These are phyloP conservation scores for Scenedesmus sp. DNA, from an alignment of 163 green algal genomes.

Conservation along the genomic window DNA sequence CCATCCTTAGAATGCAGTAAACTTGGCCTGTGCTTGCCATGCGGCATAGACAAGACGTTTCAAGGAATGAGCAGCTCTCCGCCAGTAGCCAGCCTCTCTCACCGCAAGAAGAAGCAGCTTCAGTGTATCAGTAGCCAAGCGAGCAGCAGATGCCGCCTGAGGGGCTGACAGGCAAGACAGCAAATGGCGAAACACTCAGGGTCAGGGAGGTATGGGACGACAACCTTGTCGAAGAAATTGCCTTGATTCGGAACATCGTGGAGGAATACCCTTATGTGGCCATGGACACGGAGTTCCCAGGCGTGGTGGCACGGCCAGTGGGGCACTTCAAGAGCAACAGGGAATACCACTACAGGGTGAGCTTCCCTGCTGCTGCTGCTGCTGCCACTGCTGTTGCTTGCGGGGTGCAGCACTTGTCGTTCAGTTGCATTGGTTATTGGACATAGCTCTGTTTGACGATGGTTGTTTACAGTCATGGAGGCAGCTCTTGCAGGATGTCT, in stretches of 20 bases:
- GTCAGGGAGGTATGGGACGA: constrained; percentile 97
- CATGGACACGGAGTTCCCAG: constrained; percentile 99
- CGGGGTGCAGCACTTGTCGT: neutral
- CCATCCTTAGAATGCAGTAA: neutral
- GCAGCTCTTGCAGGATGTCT: neutral
- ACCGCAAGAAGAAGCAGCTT: neutral
- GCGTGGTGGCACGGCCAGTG: constrained; percentile 93
- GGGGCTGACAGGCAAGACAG: constrained; percentile 67
- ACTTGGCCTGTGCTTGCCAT: neutral
- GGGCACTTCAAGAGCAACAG: constrained; percentile 95
- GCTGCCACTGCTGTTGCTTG: neutral
- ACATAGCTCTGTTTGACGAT: neutral
- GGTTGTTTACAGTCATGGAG: neutral
- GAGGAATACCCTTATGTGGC: constrained; percentile 96
- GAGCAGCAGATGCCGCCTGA: constrained; percentile 32
- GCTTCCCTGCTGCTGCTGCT: neutral
- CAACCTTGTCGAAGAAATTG: constrained; percentile 97
- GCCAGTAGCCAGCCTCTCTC: neutral
- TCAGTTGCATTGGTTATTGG: neutral
- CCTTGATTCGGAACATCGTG: constrained; percentile 92
- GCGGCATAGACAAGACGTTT: constrained; percentile 8
- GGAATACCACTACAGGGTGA: constrained; percentile 96
- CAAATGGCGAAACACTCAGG: constrained; percentile 79
- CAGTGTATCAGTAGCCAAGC: neutral
- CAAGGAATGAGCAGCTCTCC: constrained; percentile 13